Conservation (phyloP, 1,139 yeast genomes). For the Scheffersomyces titani region DNA sequence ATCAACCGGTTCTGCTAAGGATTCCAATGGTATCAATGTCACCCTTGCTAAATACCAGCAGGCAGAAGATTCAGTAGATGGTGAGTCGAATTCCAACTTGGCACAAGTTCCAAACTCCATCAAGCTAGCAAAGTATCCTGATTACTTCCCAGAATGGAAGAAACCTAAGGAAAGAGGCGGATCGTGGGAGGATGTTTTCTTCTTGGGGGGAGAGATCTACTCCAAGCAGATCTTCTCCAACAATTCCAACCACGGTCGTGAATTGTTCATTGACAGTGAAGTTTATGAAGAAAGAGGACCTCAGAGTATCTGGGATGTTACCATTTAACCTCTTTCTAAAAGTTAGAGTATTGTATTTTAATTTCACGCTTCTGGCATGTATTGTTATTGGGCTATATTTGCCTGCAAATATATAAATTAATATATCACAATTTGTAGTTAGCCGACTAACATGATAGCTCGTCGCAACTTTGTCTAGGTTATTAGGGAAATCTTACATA, state of each 20-base stretch:
- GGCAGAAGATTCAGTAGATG: slow-evolving; percentile 23
- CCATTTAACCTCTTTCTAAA: slow-evolving; percentile 18
- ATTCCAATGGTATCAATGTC: slow-evolving; percentile 36
- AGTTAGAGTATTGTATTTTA: not conserved
- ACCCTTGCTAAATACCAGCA: slow-evolving; percentile 49
- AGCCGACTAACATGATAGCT: not conserved
- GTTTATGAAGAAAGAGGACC: slow-evolving; percentile 85
- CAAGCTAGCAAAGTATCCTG: slow-evolving; percentile 73
- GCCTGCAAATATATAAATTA: not conserved
- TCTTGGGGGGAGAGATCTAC: slow-evolving; percentile 86
- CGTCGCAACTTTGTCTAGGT: too few relatives aligned
- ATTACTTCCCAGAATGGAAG: slow-evolving; percentile 96
- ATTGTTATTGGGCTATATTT: not conserved
- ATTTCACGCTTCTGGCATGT: not conserved
- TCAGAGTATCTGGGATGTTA: slow-evolving; percentile 55
- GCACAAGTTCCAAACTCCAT: slow-evolving; percentile 78
- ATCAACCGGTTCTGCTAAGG: slow-evolving; percentile 24
- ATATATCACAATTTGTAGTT: not conserved
- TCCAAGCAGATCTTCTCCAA: slow-evolving; percentile 78
- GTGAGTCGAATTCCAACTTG: slow-evolving; percentile 30
- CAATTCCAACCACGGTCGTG: slow-evolving; percentile 59
- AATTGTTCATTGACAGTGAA: slow-evolving; percentile 69
- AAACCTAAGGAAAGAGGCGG: slow-evolving; percentile 61
- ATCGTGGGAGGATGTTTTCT: slow-evolving; percentile 66
- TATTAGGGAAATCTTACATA: too few relatives aligned